Percentiles rank a stretch among this genome's conserved stretches.
Evolutionary conservation across 805 yeast species (phyloP).

Genomic region (Nakazawaea molendinolei): DNA sequence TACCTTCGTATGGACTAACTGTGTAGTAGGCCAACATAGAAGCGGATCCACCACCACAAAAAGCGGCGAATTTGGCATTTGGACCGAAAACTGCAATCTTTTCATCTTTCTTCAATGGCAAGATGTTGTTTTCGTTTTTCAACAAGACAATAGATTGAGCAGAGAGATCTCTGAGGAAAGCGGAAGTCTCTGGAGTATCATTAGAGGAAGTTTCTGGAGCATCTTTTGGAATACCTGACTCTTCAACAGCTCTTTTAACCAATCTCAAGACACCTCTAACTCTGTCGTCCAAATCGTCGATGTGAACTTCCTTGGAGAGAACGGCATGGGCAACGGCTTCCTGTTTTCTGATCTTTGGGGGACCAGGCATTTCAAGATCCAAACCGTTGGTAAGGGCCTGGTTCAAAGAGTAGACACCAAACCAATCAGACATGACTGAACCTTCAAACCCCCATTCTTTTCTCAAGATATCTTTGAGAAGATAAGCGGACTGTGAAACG

Average conservation of each 20-base stretch:
- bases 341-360: conserved; percentile 38
- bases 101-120: conserved; percentile 37
- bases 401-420: conserved; percentile 43
- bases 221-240: conserved; percentile 34
- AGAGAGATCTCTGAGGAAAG: conserved; percentile 36
- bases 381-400: conserved; percentile 47
- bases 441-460: conserved; percentile 56
- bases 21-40: conserved; percentile 37
- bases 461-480: conserved; percentile 41
- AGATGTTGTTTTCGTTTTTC: conserved; percentile 40
- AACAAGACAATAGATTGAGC: conserved; percentile 49
- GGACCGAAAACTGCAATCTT: conserved; percentile 49
- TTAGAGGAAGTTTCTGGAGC: conserved; percentile 31
- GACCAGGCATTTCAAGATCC: conserved; percentile 67
- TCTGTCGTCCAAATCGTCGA: conserved; percentile 37
- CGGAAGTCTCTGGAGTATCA: conserved; percentile 40
- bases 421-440: conserved; percentile 58
- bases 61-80: conserved; percentile 39
- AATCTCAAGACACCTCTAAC: conserved; percentile 40
- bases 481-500: conserved; percentile 37
- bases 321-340: conserved; percentile 36
- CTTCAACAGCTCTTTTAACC: conserved; percentile 33
- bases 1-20: conserved; percentile 41
- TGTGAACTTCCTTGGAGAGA: conserved; percentile 31
- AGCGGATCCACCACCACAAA: conserved; percentile 57